Conservation (phyloP, 1,284 basidiomycete genomes). For the Pseudozyma thailandica region DNA sequence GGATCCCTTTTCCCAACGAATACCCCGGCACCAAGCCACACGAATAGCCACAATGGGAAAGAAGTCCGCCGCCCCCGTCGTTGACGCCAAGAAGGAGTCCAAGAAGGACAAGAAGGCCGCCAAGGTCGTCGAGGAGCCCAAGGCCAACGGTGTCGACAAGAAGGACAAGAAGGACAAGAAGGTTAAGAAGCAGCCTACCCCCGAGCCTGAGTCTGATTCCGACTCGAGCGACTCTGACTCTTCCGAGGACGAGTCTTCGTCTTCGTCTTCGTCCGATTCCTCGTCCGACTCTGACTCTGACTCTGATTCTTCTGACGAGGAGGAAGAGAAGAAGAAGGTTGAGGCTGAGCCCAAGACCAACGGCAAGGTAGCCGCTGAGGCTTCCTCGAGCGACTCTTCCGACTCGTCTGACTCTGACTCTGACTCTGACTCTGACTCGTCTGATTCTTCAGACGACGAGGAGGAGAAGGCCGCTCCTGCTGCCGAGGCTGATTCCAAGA, state of each 20-base stretch:
- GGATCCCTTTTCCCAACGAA: background rate
- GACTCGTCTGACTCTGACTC: conserved; percentile 44
- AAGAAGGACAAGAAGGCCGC: conserved; percentile 47
- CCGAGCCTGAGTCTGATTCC: conserved; percentile 31
- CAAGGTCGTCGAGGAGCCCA: conserved; percentile 30
- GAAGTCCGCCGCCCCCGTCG: conserved; percentile 43
- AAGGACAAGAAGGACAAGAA: conserved; percentile 43
- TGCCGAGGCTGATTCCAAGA: conserved; percentile 69
- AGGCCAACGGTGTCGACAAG: conserved; percentile 49
- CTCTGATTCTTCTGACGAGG: conserved; percentile 10
- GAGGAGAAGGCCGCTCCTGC: conserved; percentile 65
- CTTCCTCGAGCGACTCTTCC: conserved; percentile 30
- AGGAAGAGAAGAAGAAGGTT: conserved; percentile 40
- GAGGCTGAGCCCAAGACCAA: conserved; percentile 42
- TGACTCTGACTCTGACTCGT: conserved; percentile 24
- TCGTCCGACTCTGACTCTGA: conserved; percentile 18
- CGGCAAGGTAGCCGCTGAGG: conserved; percentile 43
- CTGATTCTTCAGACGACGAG: conserved; percentile 50
- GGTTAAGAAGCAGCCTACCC: conserved; percentile 51
- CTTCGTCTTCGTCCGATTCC: conserved; percentile 8
- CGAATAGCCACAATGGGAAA: conserved; percentile 29
- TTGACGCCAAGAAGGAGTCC: conserved; percentile 40
- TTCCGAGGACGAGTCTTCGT: conserved; percentile 13
- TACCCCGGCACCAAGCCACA: conserved; percentile 7
- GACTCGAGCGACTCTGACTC: conserved; percentile 17